Conservation (phyloP, 2,329 filamentous ascomycete species). For the Fusarium multiceps region DNA sequence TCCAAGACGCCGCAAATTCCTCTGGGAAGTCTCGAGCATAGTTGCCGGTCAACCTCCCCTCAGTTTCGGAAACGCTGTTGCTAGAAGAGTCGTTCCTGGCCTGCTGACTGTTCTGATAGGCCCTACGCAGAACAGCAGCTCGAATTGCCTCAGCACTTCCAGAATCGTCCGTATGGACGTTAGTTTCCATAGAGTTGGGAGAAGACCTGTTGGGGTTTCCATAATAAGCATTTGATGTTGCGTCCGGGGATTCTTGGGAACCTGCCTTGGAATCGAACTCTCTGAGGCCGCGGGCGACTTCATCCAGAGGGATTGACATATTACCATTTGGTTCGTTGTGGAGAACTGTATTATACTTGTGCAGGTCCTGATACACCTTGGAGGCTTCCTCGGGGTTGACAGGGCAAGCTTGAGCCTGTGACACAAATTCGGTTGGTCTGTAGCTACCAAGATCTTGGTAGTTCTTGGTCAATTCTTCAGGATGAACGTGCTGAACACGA, state of each 20-base stretch:
- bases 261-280: constrained; percentile 54
- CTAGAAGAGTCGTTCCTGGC: constrained; percentile 13
- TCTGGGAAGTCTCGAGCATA: constrained; percentile 65
- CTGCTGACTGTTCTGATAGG: constrained; percentile 36
- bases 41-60: constrained; percentile 57
- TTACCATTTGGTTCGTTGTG: constrained; percentile 52
- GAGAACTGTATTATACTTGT: constrained; percentile 53
- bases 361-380: constrained; percentile 56
- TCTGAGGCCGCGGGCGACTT: constrained; percentile 50
- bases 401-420: constrained; percentile 43
- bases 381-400: constrained; percentile 51
- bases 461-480: constrained; percentile 54
- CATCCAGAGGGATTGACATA: constrained; percentile 46
- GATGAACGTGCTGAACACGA: constrained; percentile 47
- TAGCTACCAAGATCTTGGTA: constrained; percentile 59
- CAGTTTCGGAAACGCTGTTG: constrained; percentile 5
- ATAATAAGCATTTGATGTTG: constrained; percentile 45
- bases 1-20: constrained; percentile 60
- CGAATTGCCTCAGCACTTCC: constrained; percentile 50
- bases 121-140: constrained; percentile 47
- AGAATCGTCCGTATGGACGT: constrained; percentile 34
- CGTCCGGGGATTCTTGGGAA: constrained; percentile 39
- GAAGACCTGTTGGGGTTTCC: constrained; percentile 35
- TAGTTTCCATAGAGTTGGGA: constrained; percentile 34
- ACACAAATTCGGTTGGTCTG: constrained; percentile 47